Base-by-base conservation (phyloP, 2,329 filamentous ascomycete genomes). In the Fusarium sp. region DNA sequence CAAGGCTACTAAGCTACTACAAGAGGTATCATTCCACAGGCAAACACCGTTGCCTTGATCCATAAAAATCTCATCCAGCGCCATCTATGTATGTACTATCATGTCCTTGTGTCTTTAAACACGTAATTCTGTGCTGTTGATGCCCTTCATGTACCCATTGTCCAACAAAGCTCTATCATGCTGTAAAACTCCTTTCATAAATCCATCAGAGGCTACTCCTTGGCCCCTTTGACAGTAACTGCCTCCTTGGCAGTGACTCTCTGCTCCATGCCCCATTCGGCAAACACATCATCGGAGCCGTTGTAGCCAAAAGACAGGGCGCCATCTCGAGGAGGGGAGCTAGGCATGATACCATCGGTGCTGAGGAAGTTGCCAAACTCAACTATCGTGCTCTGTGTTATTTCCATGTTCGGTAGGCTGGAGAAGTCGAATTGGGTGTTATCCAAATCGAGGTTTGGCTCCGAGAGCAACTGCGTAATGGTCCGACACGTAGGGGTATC, bases 381-480 rank as follows among this genome's bases (percentile, higher is more conserved):
- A 23, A 85, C 65, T 29, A 81, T 51, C 46, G 65, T 71, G 10
- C 76, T 68, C 4, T 75, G 79, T 58, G 79, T 77, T 59, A 77
- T 77, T 40, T 81, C 80, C 1, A 83, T 71, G n/a, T 78, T 71
- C 4, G 80, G 80, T 31, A 85, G 67, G 61, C 67, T 77, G 56
- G 75, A 76, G 27, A 85, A 75, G 61, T 86, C 83, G 10, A 86
- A 70, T 40, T 84, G 81, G 25, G 81, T 62, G 77, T 81, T 34
- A 75, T 81, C 66, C 73, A 80, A 9, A 77, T 79, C 72, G 71
- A 86, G 83, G 44, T 83, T 81, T 9, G 81, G 81, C 65, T 90
- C 86, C 7, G 85, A 89, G 18, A 92, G 81, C 65, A 92, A 82
- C 71, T 90, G 85, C 68, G 86, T 87, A 34, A 93, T 83, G 20